phyloP scores from a whole-genome alignment of 2,329 filamentous ascomycete genomes.

The Drechslera avenae region DNA sequence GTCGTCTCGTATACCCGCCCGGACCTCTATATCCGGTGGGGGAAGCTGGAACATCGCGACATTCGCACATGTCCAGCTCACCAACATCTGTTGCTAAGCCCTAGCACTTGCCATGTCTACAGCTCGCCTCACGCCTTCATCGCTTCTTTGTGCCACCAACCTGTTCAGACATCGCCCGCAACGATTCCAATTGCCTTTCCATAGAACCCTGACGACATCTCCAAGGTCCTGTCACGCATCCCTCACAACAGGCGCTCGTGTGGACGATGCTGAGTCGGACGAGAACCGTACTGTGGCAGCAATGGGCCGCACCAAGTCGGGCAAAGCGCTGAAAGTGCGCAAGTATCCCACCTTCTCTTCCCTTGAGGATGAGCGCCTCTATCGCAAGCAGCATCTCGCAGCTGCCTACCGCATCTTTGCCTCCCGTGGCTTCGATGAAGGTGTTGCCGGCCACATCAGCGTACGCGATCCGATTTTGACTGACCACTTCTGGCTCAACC shows the following conservation, averaged over 20 bases:
- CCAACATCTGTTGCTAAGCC: neutral
- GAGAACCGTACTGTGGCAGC: slow-evolving; percentile 53
- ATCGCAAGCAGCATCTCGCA: slow-evolving; percentile 54
- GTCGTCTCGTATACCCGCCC: neutral
- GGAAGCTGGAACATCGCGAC: neutral
- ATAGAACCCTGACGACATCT: slow-evolving; percentile 18
- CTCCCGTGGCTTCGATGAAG: slow-evolving; percentile 48
- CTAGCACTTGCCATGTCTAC: slow-evolving; percentile 15
- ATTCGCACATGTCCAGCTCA: neutral
- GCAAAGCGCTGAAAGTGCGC: slow-evolving; percentile 54
- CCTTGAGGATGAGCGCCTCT: slow-evolving; percentile 50
- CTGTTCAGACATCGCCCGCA: neutral
- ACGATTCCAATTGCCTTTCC: neutral
- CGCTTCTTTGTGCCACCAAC: neutral
- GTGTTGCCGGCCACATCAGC: slow-evolving; percentile 54
- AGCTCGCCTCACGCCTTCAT: slow-evolving; percentile 2
- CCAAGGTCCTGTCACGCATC: slow-evolving; percentile 22
- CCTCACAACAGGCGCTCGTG: slow-evolving; percentile 24
- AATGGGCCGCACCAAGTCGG: slow-evolving; percentile 54
- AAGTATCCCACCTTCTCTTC: slow-evolving; percentile 50
- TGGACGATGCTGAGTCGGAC: slow-evolving; percentile 44
- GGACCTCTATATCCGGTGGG: slow-evolving; percentile 3
- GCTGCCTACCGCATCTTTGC: slow-evolving; percentile 52
- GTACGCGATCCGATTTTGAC: slow-evolving; percentile 45
- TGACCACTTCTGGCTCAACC: slow-evolving; percentile 51